These are phyloP conservation scores for Monosporozyma siamensis DNA, from an alignment of 805 yeast genomes.

Conservation along the genomic window DNA sequence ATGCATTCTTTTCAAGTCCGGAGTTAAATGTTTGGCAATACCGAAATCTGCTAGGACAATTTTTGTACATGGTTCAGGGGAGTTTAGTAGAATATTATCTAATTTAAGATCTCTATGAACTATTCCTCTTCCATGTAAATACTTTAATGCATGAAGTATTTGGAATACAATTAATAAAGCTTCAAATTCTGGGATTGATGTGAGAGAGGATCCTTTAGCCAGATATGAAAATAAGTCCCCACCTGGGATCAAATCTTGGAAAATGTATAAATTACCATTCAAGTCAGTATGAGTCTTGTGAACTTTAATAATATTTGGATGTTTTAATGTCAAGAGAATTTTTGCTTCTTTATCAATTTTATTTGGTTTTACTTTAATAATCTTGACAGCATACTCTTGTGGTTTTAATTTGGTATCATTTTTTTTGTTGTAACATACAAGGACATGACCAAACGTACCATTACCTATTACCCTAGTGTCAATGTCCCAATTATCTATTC, in stretches of 20 bases:
- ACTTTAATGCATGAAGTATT: conserved; percentile 44
- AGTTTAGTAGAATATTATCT: conserved; percentile 51
- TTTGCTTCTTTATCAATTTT: conserved; percentile 35
- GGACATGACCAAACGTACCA: conserved; percentile 52
- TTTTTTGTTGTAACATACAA: conserved; percentile 11
- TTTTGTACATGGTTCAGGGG: conserved; percentile 44
- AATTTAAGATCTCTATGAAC: conserved; percentile 59
- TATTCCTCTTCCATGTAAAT: conserved; percentile 45
- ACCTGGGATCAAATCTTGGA: conserved; percentile 44
- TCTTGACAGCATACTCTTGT: conserved; percentile 41
- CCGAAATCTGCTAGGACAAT: conserved; percentile 66
- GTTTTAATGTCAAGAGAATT: conserved; percentile 33
- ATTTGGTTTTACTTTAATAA: conserved; percentile 28
- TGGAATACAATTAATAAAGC: conserved; percentile 46
- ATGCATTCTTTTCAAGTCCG: conserved; percentile 32
- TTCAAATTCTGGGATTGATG: conserved; percentile 45
- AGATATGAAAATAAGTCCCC: conserved; percentile 52
- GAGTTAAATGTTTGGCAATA: conserved; percentile 33
- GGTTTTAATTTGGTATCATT: conserved; percentile 12
- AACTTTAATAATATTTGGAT: conserved; percentile 43
- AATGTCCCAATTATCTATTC: conserved; percentile 35
- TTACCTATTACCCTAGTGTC: conserved; percentile 37
- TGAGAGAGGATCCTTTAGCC: conserved; percentile 33
- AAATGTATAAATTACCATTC: conserved; percentile 33
- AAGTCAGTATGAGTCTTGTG: conserved; percentile 28